Evolutionary conservation across 768 basidiomycete species (phyloP).

Genomic region (Tricholoma saponaceum): DNA sequence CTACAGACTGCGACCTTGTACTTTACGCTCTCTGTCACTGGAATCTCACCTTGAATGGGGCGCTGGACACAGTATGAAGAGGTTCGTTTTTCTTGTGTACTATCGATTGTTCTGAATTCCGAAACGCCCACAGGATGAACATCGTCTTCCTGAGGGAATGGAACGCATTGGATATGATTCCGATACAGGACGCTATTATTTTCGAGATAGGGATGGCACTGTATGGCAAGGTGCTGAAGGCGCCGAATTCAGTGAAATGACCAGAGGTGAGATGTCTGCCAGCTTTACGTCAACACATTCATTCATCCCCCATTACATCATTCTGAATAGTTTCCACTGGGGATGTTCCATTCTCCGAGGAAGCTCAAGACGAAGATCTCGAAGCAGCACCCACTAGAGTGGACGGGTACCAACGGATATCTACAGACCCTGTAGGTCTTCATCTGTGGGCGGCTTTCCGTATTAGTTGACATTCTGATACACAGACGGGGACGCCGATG

Average conservation of each 20-base stretch:
- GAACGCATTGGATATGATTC: conserved; percentile 74
- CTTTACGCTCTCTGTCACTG: neutral
- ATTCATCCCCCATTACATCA: neutral
- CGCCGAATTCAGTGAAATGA: conserved; percentile 57
- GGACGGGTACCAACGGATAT: conserved; percentile 57
- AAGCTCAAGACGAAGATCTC: conserved; percentile 38
- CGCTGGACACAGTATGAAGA: conserved; percentile 47
- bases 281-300: neutral
- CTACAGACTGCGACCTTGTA: neutral
- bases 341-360: conserved; percentile 15
- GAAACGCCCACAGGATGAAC: conserved; percentile 35
- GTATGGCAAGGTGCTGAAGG: conserved; percentile 59
- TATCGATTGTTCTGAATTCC: conserved; percentile 3
- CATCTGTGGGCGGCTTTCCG: neutral
- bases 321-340: conserved; percentile 12
- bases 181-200: conserved; percentile 65
- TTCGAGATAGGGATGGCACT: conserved; percentile 50
- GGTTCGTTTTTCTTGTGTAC: conserved; percentile 20
- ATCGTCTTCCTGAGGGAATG: conserved; percentile 53
- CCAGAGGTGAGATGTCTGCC: conserved; percentile 29
- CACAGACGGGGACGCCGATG: conserved; percentile 18
- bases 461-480: neutral
- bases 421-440: conserved; percentile 46
- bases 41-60: conserved; percentile 23
- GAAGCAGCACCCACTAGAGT: conserved; percentile 50